phyloP scores from a whole-genome alignment of 1,139 yeast genomes.

The Hyphopichia fennica region DNA sequence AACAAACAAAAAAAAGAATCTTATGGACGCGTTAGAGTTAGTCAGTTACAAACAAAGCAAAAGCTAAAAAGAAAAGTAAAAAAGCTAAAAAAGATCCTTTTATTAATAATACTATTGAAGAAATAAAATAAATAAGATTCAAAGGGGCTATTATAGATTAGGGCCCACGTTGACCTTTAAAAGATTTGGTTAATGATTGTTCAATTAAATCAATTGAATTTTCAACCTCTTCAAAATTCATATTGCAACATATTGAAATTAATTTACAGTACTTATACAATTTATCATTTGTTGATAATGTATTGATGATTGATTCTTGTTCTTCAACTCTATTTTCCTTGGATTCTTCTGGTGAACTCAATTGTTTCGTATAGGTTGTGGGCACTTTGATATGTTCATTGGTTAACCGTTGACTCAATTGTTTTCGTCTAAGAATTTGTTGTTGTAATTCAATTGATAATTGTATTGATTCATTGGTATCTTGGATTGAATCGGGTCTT shows the following conservation, averaged over 20 bases:
- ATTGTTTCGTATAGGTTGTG: background rate
- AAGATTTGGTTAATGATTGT: conserved; percentile 28
- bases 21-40: too few species aligned
- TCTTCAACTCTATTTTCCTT: conserved; percentile 5
- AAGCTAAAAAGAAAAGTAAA: too few species aligned
- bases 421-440: conserved; percentile 22
- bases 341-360: conserved; percentile 6
- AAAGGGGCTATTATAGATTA: too few species aligned
- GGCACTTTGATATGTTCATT: background rate
- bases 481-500: conserved; percentile 1
- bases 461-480: conserved; percentile 12
- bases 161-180: background rate
- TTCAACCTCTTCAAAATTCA: conserved; percentile 44
- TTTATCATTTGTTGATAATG: conserved; percentile 33
- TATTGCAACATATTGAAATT: conserved; percentile 46
- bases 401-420: conserved; percentile 13
- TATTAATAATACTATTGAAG: background rate
- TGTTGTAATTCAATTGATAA: conserved; percentile 19
- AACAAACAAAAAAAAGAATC: too few species aligned
- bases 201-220: conserved; percentile 45
- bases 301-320: conserved; percentile 3
- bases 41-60: too few species aligned
- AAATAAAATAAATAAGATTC: background rate
- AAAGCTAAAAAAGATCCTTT: too few species aligned
- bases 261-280: conserved; percentile 44